These are phyloP conservation scores for Solanum lignicaule DNA, from an alignment of 257 asterid species.

Conservation along the genomic window DNA sequence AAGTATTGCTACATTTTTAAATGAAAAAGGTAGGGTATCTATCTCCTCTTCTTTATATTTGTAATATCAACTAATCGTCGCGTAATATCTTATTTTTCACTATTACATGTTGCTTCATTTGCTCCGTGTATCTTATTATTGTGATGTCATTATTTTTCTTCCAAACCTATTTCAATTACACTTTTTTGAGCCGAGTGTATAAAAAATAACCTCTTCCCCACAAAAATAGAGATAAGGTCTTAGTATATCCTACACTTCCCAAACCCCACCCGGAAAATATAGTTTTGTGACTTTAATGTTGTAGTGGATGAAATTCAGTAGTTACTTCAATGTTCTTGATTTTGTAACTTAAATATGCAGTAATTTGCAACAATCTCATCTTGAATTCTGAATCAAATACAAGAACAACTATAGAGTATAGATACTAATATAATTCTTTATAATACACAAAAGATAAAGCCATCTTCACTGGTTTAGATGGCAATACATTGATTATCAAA, in stretches of 20 bases:
- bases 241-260: background rate
- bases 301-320: background rate
- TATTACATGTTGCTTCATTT: background rate
- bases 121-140: background rate
- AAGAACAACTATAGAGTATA: background rate
- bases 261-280: too few relatives aligned
- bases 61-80: background rate
- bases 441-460: background rate
- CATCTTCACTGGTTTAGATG: slow-evolving; percentile 3
- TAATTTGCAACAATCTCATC: background rate
- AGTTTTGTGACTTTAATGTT: background rate
- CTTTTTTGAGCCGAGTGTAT: background rate
- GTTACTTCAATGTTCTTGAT: background rate
- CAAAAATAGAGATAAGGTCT: background rate
- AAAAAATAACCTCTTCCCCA: too few relatives aligned
- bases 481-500: background rate
- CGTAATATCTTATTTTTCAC: background rate
- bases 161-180: background rate
- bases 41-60: background rate
- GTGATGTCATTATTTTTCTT: background rate
- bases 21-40: background rate
- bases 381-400: background rate
- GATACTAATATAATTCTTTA: background rate
- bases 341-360: background rate
- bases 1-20: background rate